Percentiles rank a stretch among this genome's conserved stretches.
Evolutionary conservation across 257 asterid species (phyloP).

Genomic region (Jasminum sambac): DNA sequence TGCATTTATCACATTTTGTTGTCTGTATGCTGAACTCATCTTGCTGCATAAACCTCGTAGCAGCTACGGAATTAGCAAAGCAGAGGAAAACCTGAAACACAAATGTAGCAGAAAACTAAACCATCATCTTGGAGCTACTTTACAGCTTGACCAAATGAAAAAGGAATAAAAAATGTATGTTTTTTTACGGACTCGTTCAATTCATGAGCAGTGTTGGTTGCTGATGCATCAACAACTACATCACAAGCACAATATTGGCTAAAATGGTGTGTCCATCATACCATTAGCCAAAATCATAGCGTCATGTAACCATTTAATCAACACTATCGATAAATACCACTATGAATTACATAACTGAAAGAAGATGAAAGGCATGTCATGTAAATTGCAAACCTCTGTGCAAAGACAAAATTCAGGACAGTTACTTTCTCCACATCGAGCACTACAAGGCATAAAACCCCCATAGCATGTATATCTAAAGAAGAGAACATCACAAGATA

Average conservation of each 20-base stretch:
- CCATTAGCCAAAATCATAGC: no score
- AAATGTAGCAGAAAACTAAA: background rate
- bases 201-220: no score
- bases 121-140: background rate
- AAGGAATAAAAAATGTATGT: background rate
- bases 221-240: no score
- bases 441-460: slow-evolving; percentile 50
- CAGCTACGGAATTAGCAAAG: slow-evolving; percentile 46
- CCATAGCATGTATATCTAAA: slow-evolving; percentile 42
- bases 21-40: slow-evolving; percentile 53
- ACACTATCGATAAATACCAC: background rate
- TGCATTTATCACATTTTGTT: slow-evolving; percentile 46
- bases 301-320: no score
- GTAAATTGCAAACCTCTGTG: slow-evolving; percentile 32
- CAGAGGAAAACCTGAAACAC: slow-evolving; percentile 35
- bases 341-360: background rate
- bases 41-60: slow-evolving; percentile 46
- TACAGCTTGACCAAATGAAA: background rate
- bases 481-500: background rate
- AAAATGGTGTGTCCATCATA: no score
- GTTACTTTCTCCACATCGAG: slow-evolving; percentile 39
- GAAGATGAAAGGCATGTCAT: background rate
- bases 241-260: no score
- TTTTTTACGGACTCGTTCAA: no score
- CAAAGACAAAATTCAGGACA: slow-evolving; percentile 51